phyloP scores from a whole-genome alignment of 257 asterid species.

The Penstemon newberryi region DNA sequence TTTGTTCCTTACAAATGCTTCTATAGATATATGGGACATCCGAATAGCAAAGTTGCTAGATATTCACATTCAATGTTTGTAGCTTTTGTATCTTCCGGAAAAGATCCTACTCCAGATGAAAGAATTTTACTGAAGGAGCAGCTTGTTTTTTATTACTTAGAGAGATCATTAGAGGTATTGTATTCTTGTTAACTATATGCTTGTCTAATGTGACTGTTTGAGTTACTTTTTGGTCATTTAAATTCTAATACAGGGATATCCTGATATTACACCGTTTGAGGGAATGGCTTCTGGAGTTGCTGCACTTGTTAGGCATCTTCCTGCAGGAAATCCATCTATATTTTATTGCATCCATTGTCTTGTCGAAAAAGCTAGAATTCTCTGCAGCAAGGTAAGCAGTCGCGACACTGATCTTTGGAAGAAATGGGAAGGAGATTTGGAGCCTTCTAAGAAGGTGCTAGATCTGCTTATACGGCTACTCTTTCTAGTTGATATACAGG shows the following conservation, averaged over 20 bases:
- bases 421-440: conserved; percentile 70
- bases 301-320: conserved; percentile 84
- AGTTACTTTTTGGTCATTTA: conserved; percentile 17
- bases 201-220: conserved; percentile 19
- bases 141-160: conserved; percentile 78
- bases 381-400: conserved; percentile 40
- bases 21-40: conserved; percentile 86
- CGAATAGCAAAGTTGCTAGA: conserved; percentile 78
- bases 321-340: conserved; percentile 90
- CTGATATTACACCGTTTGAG: conserved; percentile 79
- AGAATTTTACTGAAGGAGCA: conserved; percentile 81
- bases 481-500: conserved; percentile 85
- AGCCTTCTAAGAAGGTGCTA: conserved; percentile 64
- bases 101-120: conserved; percentile 60
- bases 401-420: conserved; percentile 50
- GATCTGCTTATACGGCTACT: conserved; percentile 82
- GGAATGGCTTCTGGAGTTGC: conserved; percentile 95
- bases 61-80: conserved; percentile 81
- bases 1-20: conserved; percentile 38
- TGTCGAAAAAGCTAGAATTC: conserved; percentile 57
- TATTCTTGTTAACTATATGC: conserved; percentile 21
- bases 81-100: conserved; percentile 82
- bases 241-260: conserved; percentile 62
- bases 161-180: conserved; percentile 82
- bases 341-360: conserved; percentile 69